phyloP scores from a whole-genome alignment of 2,329 filamentous ascomycete genomes.

The Talaromyces pinophilus region DNA sequence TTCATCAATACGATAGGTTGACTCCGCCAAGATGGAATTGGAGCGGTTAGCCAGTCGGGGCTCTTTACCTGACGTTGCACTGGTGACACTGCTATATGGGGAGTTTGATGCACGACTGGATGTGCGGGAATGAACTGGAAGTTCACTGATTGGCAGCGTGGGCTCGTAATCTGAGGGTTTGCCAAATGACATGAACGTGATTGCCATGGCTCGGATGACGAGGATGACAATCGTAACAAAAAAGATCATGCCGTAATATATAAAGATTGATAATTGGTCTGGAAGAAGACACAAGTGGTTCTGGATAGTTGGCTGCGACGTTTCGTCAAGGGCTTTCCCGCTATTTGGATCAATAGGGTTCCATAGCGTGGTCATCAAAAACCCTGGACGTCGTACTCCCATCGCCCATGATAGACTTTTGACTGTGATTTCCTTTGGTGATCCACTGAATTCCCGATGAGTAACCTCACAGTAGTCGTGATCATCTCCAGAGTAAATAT shows the following conservation, averaged over 20 bases:
- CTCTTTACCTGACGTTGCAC: conserved; percentile 27
- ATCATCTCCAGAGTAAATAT: conserved; percentile 93
- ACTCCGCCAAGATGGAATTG: neutral
- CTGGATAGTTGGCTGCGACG: conserved; percentile 63
- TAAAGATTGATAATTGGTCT: conserved; percentile 80
- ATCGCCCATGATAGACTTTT: conserved; percentile 96
- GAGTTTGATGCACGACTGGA: conserved; percentile 32
- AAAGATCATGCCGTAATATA: conserved; percentile 70
- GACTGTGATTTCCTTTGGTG: conserved; percentile 80
- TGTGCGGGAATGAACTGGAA: conserved; percentile 25
- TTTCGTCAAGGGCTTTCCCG: conserved; percentile 33
- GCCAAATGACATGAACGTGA: conserved; percentile 31
- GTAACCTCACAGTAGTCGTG: conserved; percentile 95
- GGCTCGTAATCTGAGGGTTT: conserved; percentile 37
- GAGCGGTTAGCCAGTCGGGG: conserved; percentile 24
- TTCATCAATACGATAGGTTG: conserved; percentile 16
- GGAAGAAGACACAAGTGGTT: conserved; percentile 89
- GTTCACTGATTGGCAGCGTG: conserved; percentile 33
- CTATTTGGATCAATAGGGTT: conserved; percentile 72
- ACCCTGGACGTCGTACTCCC: conserved; percentile 85
- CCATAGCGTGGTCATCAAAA: conserved; percentile 85
- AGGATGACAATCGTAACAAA: conserved; percentile 54
- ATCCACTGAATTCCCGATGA: conserved; percentile 68
- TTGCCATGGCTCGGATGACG: conserved; percentile 45
- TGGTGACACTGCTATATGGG: conserved; percentile 28